These are phyloP conservation scores for Sphaerulina vaccinii DNA, from an alignment of 2,329 filamentous ascomycete species.

Conservation along the genomic window DNA sequence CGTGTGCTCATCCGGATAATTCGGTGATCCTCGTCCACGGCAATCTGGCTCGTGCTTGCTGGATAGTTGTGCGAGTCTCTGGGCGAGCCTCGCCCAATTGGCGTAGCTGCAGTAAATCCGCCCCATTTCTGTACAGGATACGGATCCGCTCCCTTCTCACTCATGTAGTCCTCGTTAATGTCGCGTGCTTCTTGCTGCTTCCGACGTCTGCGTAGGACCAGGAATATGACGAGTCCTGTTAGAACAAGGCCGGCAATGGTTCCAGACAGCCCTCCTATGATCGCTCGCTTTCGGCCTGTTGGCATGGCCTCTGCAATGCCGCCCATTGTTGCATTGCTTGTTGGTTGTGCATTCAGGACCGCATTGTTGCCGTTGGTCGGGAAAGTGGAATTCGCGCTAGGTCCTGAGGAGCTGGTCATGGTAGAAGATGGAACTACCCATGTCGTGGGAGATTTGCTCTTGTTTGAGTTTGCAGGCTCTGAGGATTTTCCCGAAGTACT, in stretches of 20 bases:
- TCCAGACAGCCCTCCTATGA: constrained; percentile 35
- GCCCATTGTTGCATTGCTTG: constrained; percentile 11
- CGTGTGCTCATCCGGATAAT: constrained; percentile 37
- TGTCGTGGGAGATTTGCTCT: constrained; percentile 9
- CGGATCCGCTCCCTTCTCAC: constrained; percentile 16
- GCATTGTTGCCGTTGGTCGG: not conserved
- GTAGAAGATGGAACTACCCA: not conserved
- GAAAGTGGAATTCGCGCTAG: not conserved
- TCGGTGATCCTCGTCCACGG: constrained; percentile 35
- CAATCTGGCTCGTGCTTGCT: constrained; percentile 22
- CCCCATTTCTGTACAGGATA: constrained; percentile 12
- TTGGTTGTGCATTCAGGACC: not conserved
- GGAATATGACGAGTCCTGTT: constrained; percentile 30
- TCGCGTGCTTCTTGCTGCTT: constrained; percentile 15
- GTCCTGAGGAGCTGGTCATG: not conserved
- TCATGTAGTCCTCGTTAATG: constrained; percentile 12
- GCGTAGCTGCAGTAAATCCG: constrained; percentile 3
- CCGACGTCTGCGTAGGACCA: constrained; percentile 29
- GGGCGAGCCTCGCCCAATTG: constrained; percentile 16
- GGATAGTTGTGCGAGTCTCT: constrained; percentile 21
- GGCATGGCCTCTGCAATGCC: constrained; percentile 14
- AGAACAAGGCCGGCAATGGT: constrained; percentile 33
- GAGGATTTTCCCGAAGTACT: constrained; percentile 3
- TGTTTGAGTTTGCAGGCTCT: constrained; percentile 6
- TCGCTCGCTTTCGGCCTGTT: constrained; percentile 27